phyloP scores from a whole-genome alignment of 2,329 filamentous ascomycete species.

The Cladophialophora chaetospira region DNA sequence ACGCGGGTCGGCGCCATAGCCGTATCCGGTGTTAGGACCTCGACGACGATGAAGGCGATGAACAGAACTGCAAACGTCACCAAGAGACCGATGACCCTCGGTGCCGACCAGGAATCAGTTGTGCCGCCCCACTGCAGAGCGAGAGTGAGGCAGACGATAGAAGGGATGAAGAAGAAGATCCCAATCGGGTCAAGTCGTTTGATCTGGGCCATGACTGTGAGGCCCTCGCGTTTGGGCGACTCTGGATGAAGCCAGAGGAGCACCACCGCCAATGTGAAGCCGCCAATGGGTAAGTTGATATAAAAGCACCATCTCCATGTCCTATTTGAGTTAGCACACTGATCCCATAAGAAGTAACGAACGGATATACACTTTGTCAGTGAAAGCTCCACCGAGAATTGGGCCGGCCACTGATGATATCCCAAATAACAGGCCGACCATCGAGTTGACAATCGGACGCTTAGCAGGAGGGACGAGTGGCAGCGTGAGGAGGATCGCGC shows the following conservation, averaged over 20 bases:
- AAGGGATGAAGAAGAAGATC: slow-evolving; percentile 40
- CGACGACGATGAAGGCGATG: slow-evolving; percentile 50
- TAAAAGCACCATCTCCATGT: slow-evolving; percentile 28
- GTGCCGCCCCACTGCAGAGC: slow-evolving; percentile 48
- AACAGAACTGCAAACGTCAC: slow-evolving; percentile 45
- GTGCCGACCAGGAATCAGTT: slow-evolving; percentile 46
- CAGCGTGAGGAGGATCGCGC: slow-evolving; percentile 37
- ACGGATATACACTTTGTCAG: slow-evolving; percentile 22
- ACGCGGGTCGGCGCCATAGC: slow-evolving; percentile 45
- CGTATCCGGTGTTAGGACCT: slow-evolving; percentile 49
- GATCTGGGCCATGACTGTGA: slow-evolving; percentile 7
- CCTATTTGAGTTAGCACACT: not conserved
- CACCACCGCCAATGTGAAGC: slow-evolving; percentile 33
- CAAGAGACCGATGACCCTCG: slow-evolving; percentile 50
- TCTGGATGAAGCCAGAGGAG: not conserved
- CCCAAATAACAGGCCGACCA: slow-evolving; percentile 34
- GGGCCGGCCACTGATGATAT: slow-evolving; percentile 43
- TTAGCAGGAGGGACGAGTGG: slow-evolving; percentile 33
- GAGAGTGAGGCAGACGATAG: slow-evolving; percentile 40
- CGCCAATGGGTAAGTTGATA: slow-evolving; percentile 41
- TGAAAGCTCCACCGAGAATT: slow-evolving; percentile 47
- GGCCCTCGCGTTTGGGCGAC: slow-evolving; percentile 34
- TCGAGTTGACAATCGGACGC: slow-evolving; percentile 31
- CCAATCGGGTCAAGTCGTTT: slow-evolving; percentile 38
- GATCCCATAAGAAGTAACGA: not conserved